Conservation (phyloP, 1,284 basidiomycete genomes). For the Apiotrichum siamense region DNA sequence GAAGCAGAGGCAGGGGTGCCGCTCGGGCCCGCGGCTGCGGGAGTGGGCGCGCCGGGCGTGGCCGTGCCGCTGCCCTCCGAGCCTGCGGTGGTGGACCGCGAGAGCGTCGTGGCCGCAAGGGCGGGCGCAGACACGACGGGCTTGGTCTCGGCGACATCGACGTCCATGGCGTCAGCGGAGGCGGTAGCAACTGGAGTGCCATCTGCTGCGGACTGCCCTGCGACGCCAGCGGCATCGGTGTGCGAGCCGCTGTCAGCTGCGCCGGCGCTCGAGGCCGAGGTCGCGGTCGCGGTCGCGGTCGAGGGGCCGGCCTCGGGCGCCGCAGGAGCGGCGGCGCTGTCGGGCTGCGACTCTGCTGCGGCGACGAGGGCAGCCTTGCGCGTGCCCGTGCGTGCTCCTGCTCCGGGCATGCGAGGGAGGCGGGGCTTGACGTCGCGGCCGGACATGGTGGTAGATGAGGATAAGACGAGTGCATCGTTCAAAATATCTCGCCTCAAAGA, state of each 20-base stretch:
- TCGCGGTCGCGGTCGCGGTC: no score
- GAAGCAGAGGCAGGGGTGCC: no score
- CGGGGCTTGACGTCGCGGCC: conserved; percentile 11
- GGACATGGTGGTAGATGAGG: conserved; percentile 2
- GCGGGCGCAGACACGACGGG: background rate
- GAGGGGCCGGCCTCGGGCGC: no score
- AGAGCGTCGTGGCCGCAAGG: background rate
- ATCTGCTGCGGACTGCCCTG: background rate
- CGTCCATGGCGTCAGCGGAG: conserved; percentile 2
- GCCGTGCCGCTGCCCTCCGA: background rate
- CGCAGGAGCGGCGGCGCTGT: no score
- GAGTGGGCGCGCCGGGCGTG: background rate
- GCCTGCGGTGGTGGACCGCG: background rate
- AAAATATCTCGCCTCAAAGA: conserved; percentile 1
- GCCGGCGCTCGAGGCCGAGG: background rate
- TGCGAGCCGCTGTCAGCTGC: background rate
- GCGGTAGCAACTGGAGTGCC: background rate
- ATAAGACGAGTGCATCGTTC: background rate
- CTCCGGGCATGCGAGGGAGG: conserved; percentile 14
- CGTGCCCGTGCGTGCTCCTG: background rate
- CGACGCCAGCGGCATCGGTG: background rate
- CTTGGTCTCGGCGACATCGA: background rate
- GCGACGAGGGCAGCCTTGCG: conserved; percentile 9
- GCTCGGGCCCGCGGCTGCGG: no score
- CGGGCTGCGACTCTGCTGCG: conserved; percentile 2